These are phyloP conservation scores for Solanum aculeatissimum DNA, from an alignment of 305 asterid genomes.

Conservation along the genomic window DNA sequence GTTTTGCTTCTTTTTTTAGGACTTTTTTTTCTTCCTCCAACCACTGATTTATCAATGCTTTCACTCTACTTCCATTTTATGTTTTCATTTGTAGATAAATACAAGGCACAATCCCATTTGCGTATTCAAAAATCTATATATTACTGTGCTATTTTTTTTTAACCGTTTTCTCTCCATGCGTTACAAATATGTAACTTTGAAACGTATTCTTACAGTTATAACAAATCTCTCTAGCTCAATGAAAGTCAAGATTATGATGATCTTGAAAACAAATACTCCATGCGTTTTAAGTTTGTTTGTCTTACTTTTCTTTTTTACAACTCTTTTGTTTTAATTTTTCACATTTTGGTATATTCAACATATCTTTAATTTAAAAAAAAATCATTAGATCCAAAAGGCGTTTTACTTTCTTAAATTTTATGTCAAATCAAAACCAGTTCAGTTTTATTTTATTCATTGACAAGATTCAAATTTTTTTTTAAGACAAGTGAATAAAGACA, in stretches of 20 bases:
- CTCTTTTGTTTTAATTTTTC: not conserved
- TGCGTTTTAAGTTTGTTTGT: not conserved
- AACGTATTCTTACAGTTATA: not conserved
- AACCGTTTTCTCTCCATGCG: not conserved
- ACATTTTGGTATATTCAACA: not conserved
- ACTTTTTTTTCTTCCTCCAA: not conserved
- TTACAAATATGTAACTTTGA: not conserved
- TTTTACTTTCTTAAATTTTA: not conserved
- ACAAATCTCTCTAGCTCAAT: not conserved
- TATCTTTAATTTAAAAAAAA: not conserved
- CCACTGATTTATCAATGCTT: not conserved
- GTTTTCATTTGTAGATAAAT: not conserved
- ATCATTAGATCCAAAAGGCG: not conserved
- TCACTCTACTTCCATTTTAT: not conserved
- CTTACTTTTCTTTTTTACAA: not conserved
- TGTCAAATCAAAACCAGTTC: not conserved
- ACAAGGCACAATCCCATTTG: not conserved
- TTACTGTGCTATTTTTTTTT: not conserved
- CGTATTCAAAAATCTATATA: not conserved
- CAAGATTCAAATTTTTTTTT: not conserved
- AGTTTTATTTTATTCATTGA: not conserved
- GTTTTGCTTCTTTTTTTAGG: slow-evolving; percentile 18
- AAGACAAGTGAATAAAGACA: not conserved
- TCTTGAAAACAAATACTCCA: not conserved
- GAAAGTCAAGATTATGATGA: not conserved